Evolutionary conservation across 805 yeast genomes (phyloP).

Genomic region (Candida peoriensis): DNA sequence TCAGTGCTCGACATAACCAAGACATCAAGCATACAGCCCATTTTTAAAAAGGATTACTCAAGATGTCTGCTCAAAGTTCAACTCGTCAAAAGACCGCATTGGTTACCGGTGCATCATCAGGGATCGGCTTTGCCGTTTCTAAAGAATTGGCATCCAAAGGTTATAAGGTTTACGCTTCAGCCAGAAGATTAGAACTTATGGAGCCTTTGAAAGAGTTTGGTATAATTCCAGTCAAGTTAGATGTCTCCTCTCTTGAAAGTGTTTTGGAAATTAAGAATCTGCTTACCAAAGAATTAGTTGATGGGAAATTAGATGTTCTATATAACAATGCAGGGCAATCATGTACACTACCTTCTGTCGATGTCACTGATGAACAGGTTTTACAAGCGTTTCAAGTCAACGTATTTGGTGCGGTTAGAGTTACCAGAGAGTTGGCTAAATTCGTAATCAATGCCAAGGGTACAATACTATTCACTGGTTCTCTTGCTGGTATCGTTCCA

Average conservation of each 20-base stretch:
- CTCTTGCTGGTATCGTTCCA: constrained; percentile 58
- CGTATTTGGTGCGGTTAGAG: constrained; percentile 63
- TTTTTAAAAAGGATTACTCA: no score
- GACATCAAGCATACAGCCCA: no score
- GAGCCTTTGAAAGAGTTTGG: constrained; percentile 37
- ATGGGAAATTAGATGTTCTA: constrained; percentile 50
- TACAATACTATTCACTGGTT: constrained; percentile 69
- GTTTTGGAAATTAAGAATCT: constrained; percentile 38
- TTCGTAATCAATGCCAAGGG: constrained; percentile 62
- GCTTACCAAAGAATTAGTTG: constrained; percentile 36
- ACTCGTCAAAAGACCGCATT: constrained; percentile 32
- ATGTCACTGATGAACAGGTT: constrained; percentile 51
- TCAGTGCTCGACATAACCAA: no score
- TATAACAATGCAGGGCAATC: constrained; percentile 78
- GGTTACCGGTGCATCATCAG: constrained; percentile 54
- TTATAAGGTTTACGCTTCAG: constrained; percentile 65
- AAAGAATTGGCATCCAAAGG: constrained; percentile 46
- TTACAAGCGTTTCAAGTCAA: constrained; percentile 56
- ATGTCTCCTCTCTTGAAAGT: constrained; percentile 49
- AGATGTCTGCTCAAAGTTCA: no score
- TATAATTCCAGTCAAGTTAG: constrained; percentile 45
- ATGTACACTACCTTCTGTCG: constrained; percentile 66
- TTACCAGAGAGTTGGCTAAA: constrained; percentile 52
- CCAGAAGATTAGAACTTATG: constrained; percentile 63
- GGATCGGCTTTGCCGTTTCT: constrained; percentile 48